Evolutionary conservation across 805 yeast genomes (phyloP).

Genomic region (Candida nitratophila): DNA sequence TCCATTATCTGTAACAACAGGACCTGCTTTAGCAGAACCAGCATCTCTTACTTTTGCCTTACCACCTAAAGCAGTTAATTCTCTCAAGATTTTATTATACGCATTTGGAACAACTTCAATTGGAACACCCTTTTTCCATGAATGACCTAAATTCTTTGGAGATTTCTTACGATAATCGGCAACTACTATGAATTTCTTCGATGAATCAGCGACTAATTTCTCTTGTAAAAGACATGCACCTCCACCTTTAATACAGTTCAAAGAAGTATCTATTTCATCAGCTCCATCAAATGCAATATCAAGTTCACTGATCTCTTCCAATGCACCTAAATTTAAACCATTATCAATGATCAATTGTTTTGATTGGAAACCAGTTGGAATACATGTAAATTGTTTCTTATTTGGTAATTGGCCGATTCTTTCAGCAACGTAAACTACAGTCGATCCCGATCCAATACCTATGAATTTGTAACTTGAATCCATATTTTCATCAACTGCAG

Average conservation of each 20-base stretch:
- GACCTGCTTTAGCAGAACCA: constrained; percentile 91
- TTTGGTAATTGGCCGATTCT: constrained; percentile 66
- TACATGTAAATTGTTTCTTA: constrained; percentile 59
- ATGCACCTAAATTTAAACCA: constrained; percentile 68
- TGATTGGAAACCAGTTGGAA: constrained; percentile 97
- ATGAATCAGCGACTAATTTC: constrained; percentile 80
- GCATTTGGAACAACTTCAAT: constrained; percentile 92
- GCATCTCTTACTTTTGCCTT: constrained; percentile 72
- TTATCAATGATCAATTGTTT: constrained; percentile 77
- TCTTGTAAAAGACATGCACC: constrained; percentile 98
- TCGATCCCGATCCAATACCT: constrained; percentile 96
- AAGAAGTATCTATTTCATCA: constrained; percentile 79
- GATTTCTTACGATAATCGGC: constrained; percentile 90
- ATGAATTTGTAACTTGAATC: constrained; percentile 62
- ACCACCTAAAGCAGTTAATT: constrained; percentile 61
- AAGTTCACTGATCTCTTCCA: constrained; percentile 75
- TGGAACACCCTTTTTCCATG: constrained; percentile 90
- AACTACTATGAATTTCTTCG: constrained; percentile 72
- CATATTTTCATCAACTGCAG: constrained; percentile 86
- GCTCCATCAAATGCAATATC: constrained; percentile 99
- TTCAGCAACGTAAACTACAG: constrained; percentile 96
- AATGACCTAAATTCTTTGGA: constrained; percentile 55
- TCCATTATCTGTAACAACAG: constrained; percentile 92
- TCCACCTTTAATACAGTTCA: constrained; percentile 95
- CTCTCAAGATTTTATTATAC: constrained; percentile 64